These are phyloP conservation scores for Melampsora occidentalis DNA, from an alignment of 1,284 basidiomycete species.

Conservation along the genomic window DNA sequence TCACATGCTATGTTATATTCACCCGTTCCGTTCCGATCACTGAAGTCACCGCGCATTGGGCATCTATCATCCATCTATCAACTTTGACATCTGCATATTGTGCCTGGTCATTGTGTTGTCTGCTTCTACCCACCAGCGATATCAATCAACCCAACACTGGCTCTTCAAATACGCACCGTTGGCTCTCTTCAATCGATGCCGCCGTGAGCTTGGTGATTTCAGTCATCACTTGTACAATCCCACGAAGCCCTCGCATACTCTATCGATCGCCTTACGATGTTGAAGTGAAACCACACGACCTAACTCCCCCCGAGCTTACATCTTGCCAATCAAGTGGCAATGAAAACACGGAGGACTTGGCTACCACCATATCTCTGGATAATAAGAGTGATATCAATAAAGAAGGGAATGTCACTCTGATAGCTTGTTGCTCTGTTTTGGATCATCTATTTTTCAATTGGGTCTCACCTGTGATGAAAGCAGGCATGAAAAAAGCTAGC, in stretches of 20 bases:
- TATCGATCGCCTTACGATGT: constrained; percentile 7
- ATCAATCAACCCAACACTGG: not conserved
- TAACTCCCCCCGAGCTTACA: not conserved
- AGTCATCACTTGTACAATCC: constrained; percentile 11
- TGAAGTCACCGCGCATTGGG: not conserved
- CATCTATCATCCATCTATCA: constrained; percentile 2
- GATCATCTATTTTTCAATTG: constrained; percentile 18
- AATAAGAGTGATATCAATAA: not conserved
- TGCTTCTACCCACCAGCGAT: constrained; percentile 5
- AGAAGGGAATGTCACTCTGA: not conserved
- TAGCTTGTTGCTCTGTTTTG: constrained; percentile 13
- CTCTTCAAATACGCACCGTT: not conserved
- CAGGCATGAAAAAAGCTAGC: not conserved
- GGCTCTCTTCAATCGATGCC: constrained; percentile 2
- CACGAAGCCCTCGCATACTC: constrained; percentile 2
- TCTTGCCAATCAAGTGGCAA: not conserved
- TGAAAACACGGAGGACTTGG: not conserved
- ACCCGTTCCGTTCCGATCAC: constrained; percentile 1
- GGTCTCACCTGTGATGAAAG: constrained; percentile 1
- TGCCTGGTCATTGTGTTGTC: constrained; percentile 1
- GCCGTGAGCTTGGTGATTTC: not conserved
- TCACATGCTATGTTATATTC: not conserved
- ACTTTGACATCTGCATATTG: not conserved
- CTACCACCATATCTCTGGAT: not conserved
- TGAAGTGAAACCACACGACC: not conserved